phyloP scores from a whole-genome alignment of 2,329 filamentous ascomycete species.

The Pyricularia grisea region DNA sequence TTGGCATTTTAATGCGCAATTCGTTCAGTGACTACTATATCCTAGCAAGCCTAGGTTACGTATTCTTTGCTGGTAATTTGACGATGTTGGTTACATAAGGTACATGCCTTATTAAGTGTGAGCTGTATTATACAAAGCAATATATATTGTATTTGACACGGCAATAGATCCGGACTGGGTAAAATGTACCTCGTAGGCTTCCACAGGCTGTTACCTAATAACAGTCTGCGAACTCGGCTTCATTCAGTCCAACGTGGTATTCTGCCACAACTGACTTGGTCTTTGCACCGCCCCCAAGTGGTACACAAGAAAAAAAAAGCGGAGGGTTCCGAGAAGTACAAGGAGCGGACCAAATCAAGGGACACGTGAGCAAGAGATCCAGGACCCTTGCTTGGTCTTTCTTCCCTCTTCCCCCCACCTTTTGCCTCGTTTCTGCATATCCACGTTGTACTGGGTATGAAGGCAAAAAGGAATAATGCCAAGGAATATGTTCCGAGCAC shows the following conservation, averaged over 20 bases:
- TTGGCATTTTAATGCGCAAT: background rate
- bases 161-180: too few species aligned
- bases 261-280: background rate
- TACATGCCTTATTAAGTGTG: too few species aligned
- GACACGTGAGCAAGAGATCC: background rate
- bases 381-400: background rate
- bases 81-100: too few species aligned
- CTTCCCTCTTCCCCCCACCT: background rate
- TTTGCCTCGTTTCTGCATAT: background rate
- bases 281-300: background rate
- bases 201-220: too few species aligned
- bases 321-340: background rate
- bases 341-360: background rate
- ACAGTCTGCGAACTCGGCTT: too few species aligned
- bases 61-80: too few species aligned
- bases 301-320: background rate
- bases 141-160: too few species aligned
- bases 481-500: background rate
- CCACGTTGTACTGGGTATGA: background rate
- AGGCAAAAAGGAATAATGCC: background rate
- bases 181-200: too few species aligned
- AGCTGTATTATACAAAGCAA: too few species aligned
- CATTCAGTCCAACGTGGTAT: background rate
- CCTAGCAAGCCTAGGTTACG: background rate
- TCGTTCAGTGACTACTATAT: background rate